Evolutionary conservation across 2,329 filamentous ascomycete species (phyloP).

Genomic region (Simplicillium aogashimaense): DNA sequence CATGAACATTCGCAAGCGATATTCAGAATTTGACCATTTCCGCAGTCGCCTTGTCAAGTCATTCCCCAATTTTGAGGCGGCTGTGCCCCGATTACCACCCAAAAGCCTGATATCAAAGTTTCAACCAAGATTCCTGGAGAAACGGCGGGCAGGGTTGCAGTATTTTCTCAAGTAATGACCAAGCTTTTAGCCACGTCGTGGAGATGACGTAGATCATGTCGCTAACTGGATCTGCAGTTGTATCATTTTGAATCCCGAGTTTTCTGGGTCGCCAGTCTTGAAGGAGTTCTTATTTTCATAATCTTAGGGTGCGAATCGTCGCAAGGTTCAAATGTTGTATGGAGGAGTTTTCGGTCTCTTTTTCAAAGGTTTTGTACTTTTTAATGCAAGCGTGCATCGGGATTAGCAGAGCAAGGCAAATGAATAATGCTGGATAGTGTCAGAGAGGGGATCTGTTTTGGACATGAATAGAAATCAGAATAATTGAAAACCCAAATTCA

Average conservation of each 20-base stretch:
- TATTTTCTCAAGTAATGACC: conserved; percentile 81
- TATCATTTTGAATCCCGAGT: conserved; percentile 12
- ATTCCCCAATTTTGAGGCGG: conserved; percentile 74
- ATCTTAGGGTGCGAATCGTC: not conserved
- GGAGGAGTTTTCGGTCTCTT: no score
- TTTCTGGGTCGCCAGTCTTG: conserved; percentile 13
- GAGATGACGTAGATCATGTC: no score
- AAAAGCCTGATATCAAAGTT: conserved; percentile 89
- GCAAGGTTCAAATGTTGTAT: no score
- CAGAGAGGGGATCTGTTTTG: no score
- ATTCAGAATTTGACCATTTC: conserved; percentile 88
- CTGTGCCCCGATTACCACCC: conserved; percentile 82
- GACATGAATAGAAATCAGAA: no score
- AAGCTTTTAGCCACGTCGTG: not conserved
- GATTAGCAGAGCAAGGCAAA: no score
- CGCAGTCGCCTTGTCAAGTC: conserved; percentile 62
- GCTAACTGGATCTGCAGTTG: conserved; percentile 1
- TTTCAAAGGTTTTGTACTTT: no score
- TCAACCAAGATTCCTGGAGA: conserved; percentile 74
- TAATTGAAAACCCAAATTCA: no score
- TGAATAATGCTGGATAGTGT: no score
- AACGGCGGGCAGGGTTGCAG: conserved; percentile 68
- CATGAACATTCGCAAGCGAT: conserved; percentile 61
- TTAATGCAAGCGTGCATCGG: no score
- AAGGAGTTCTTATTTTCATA: conserved; percentile 13